Evolutionary conservation across 2,329 filamentous ascomycete species (phyloP).

Genomic region (Rutstroemia sydowiana): DNA sequence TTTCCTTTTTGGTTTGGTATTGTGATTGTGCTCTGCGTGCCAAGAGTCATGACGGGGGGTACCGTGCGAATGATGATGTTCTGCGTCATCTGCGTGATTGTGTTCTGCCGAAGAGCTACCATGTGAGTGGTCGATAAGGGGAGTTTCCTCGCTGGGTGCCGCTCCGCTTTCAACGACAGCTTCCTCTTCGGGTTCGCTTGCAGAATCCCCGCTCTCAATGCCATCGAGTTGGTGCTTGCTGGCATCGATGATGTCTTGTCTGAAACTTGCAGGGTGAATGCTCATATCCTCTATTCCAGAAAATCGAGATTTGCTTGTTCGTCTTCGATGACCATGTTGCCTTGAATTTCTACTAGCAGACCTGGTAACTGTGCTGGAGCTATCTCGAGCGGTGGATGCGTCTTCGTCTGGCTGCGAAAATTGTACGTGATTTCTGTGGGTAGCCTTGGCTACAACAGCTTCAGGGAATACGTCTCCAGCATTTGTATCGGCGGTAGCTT

Average conservation of each 20-base stretch:
- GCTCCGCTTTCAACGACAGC: slow-evolving; percentile 22
- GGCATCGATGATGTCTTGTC: slow-evolving; percentile 88
- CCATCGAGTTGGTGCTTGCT: slow-evolving; percentile 55
- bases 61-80: slow-evolving; percentile 13
- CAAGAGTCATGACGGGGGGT: slow-evolving; percentile 22
- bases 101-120: slow-evolving; percentile 9
- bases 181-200: slow-evolving; percentile 35
- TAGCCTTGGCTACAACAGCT: slow-evolving; percentile 45
- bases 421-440: slow-evolving; percentile 20
- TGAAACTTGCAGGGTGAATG: slow-evolving; percentile 82
- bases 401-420: slow-evolving; percentile 25
- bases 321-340: slow-evolving; percentile 21
- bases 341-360: slow-evolving; percentile 17
- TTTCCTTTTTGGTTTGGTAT: slow-evolving; percentile 57
- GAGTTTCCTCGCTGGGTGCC: slow-evolving; percentile 32
- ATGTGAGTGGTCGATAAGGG: slow-evolving; percentile 16
- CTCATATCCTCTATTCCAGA: slow-evolving; percentile 63
- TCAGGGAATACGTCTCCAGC: slow-evolving; percentile 57
- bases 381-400: slow-evolving; percentile 20
- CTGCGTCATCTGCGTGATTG: slow-evolving; percentile 10
- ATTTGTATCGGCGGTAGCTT: slow-evolving; percentile 50
- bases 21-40: slow-evolving; percentile 72
- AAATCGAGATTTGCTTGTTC: slow-evolving; percentile 42
- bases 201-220: slow-evolving; percentile 47
- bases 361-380: slow-evolving; percentile 12